Percentiles rank a stretch among this genome's conserved stretches.
Evolutionary conservation across 805 yeast genomes (phyloP).

Genomic region (Barnettozyma populi): DNA sequence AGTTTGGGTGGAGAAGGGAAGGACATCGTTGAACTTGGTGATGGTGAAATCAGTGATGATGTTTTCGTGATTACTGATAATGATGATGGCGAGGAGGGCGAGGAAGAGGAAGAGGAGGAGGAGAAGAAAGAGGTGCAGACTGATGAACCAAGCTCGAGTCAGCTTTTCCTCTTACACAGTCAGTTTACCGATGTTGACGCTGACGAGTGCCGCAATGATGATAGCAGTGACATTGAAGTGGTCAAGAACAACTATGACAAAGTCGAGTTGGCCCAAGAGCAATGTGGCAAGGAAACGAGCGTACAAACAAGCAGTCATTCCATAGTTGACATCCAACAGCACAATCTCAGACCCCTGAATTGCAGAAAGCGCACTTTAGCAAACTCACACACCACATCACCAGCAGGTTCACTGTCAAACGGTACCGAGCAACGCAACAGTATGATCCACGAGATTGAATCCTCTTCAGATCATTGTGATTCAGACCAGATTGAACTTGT

Average conservation of each 20-base stretch:
- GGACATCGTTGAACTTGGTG: not conserved
- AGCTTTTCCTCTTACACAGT: not conserved
- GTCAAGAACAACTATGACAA: not conserved
- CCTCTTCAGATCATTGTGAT: not conserved
- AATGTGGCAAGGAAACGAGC: not conserved
- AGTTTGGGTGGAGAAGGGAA: not conserved
- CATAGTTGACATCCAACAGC: not conserved
- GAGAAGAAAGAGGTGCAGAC: not conserved
- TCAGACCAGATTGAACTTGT: not conserved
- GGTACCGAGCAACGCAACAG: not conserved
- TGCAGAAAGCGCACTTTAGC: not conserved
- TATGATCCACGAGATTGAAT: not conserved
- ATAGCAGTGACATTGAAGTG: not conserved
- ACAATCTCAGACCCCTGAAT: not conserved
- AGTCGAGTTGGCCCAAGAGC: not conserved
- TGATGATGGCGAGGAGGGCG: not conserved
- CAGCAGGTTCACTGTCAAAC: not conserved
- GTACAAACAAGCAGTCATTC: not conserved
- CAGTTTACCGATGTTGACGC: not conserved
- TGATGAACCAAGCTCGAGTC: not conserved
- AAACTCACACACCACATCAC: not conserved
- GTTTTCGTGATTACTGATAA: not conserved
- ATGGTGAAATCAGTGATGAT: not conserved
- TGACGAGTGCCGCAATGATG: not conserved
- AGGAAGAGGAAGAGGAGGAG: too few species aligned